phyloP scores from a whole-genome alignment of 352 stramenopile genomes.

The Phytophthora parvispora region DNA sequence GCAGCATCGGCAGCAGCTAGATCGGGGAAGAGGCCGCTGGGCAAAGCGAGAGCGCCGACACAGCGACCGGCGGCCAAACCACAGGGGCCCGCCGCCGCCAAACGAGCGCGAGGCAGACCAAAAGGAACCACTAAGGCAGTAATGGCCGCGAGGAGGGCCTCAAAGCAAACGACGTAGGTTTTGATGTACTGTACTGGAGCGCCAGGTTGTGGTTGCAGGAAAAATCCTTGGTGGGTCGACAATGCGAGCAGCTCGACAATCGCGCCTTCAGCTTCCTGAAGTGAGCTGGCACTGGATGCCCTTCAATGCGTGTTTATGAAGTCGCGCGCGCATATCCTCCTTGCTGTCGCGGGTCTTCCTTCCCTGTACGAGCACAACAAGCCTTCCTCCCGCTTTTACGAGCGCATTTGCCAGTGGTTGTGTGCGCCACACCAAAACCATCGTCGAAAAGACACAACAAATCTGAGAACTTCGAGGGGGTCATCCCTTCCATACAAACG shows the following conservation, averaged over 20 bases:
- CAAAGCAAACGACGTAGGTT: conserved; percentile 6
- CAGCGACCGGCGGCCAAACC: conserved; percentile 12
- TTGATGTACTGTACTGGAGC: too few species aligned
- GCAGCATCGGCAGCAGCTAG: neutral
- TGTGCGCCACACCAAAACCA: conserved; percentile 31
- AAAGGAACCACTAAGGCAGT: conserved; percentile 33
- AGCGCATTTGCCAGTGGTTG: neutral
- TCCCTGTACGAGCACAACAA: neutral
- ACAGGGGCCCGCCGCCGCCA: conserved; percentile 12
- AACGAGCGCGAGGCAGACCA: conserved; percentile 23
- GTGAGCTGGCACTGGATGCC: conserved; percentile 1
- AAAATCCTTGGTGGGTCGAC: conserved; percentile 1
- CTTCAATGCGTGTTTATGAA: conserved; percentile 12
- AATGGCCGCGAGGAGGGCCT: conserved; percentile 26
- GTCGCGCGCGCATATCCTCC: neutral
- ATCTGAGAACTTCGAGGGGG: conserved; percentile 25
- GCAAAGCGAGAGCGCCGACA: conserved; percentile 12
- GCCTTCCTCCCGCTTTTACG: too few species aligned
- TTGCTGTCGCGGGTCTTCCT: neutral
- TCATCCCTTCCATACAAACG: conserved; percentile 34
- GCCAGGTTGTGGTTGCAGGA: conserved; percentile 2
- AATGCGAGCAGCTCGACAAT: conserved; percentile 21
- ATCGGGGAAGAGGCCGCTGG: conserved; percentile 12
- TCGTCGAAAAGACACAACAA: conserved; percentile 27
- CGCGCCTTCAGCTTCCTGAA: neutral